Evolutionary conservation across 1,284 basidiomycete genomes (phyloP), one percentile per base, ranked within the genome.

Genomic region (Psilocybe mexicana): DNA sequence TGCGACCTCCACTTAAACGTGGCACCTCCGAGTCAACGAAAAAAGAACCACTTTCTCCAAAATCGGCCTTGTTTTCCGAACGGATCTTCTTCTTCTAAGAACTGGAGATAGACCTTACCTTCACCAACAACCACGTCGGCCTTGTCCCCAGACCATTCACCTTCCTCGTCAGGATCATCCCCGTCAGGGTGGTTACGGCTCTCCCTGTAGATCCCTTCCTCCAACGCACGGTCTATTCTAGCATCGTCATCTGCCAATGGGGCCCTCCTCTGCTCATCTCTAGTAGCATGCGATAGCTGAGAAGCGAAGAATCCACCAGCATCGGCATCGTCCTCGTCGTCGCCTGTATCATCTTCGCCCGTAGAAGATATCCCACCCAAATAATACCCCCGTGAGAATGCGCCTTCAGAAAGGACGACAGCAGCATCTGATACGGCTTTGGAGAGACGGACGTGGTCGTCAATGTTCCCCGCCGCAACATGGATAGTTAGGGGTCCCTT

Each of bases 401-500:
- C 63, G 23, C 56, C 63, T 53, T 66, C 65, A 7, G 56, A 55
- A 24, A 67, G 61, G 2, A 66, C 57, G 6, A 64, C 64, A 2
- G 57, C 56, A 12, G 59, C 49, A 1, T 36, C 52, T n/a, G 47
- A 25, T 14, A 68, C 43, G n/a, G 56, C 64, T 3, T 43, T 44
- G 0, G 64, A 65, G 0, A 68, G 60, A 8, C 52, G 45, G 3
- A 68, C 49, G 24, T 65, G 67, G 2, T 61, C 62, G 8, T 64
- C 64, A 25, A 68, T 61, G 51, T 67, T 59, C 7, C 65, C 67
- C 0, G 58, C 61, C n/a, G 60, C 60, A 33, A 66, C 58, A 53
- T 64, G 60, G 8, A 70, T 59, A 0, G 63, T 65, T 2, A 70
- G 45, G 3, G 67, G 67, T 0, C 69, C 69, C 23, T 56, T 58